Evolutionary conservation across 1,284 basidiomycete genomes (phyloP), one percentile per base, ranked within the genome.

Genomic region (Exobasidium rhododendri): DNA sequence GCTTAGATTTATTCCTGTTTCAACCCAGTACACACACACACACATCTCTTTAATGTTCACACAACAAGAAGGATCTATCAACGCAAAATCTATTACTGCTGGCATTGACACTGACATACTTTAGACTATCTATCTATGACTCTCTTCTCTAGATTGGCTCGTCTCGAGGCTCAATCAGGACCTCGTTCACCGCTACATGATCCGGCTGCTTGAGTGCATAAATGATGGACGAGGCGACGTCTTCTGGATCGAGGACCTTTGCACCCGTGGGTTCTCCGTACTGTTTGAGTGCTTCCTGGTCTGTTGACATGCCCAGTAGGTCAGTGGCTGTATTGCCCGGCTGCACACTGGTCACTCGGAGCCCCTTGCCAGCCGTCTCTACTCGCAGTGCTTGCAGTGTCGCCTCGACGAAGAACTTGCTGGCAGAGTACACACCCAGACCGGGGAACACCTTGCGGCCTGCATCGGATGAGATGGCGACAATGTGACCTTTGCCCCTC

Each of bases 341-440:
- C 55, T 78, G 77, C 2, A 78, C 63, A 26, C 60, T 61, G 0
- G 77, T 78, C 6, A 78, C 75, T 4, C 74, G 54, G 52, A 78
- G 50, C 0, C 77, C 77, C 2, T 61, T 70, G 7, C 65, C 71
- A 2, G 74, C 76, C 3, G 77, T 78, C 59, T 78, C 77, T 46
- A 78, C 59, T 3, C 77, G 72, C 14, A 78, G 52, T 20, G 72
- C 63, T 58, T 78, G 77, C 30, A 78, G 63, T 20, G 77, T 77
- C 1, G 76, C 74, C 56, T 78, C 77, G 53, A 78, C 77, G 43
- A 78, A 78, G 57, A 78, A 78, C 51, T 78, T 78, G 57, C 70
- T 73, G 1, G 77, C 77, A 46, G 69, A 73, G 61, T 78, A 78
- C 13, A 78, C 76, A 56, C 77, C 77, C 17, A 78, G 57, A 0